phyloP scores from a whole-genome alignment of 2,329 filamentous ascomycete genomes.

The Leptodontidium sp. region DNA sequence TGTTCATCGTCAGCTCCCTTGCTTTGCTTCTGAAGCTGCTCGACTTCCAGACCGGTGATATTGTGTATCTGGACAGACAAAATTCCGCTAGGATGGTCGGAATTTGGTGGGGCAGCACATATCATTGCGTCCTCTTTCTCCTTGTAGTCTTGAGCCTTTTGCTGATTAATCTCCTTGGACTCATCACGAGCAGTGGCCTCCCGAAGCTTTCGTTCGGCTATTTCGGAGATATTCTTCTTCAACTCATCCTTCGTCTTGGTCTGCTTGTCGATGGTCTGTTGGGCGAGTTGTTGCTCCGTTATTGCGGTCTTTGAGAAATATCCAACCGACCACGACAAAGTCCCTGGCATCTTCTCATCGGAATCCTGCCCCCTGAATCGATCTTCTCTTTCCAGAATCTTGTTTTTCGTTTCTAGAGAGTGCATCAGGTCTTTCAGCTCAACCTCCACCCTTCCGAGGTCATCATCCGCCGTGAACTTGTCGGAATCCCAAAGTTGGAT shows the following conservation, averaged over 20 bases:
- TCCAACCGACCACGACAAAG: slow-evolving; percentile 73
- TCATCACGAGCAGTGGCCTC: slow-evolving; percentile 66
- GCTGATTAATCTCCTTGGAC: slow-evolving; percentile 68
- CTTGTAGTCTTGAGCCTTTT: slow-evolving; percentile 72
- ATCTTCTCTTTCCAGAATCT: slow-evolving; percentile 69
- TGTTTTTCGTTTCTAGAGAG: slow-evolving; percentile 63
- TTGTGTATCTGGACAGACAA: slow-evolving; percentile 51
- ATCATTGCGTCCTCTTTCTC: slow-evolving; percentile 69
- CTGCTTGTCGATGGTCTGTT: slow-evolving; percentile 66
- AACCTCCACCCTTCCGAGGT: slow-evolving; percentile 76
- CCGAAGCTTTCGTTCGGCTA: slow-evolving; percentile 68
- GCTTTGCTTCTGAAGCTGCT: slow-evolving; percentile 38
- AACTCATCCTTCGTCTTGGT: slow-evolving; percentile 66
- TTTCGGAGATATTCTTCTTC: slow-evolving; percentile 61
- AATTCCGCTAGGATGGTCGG: slow-evolving; percentile 69
- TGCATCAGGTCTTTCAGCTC: slow-evolving; percentile 72
- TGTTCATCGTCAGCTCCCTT: slow-evolving; percentile 49
- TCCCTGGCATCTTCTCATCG: slow-evolving; percentile 73
- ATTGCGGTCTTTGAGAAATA: slow-evolving; percentile 75
- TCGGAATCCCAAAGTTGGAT: slow-evolving; percentile 82
- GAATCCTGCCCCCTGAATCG: slow-evolving; percentile 70
- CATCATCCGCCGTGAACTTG: slow-evolving; percentile 69
- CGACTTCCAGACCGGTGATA: slow-evolving; percentile 42
- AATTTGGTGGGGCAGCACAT: slow-evolving; percentile 70
- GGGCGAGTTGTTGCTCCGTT: slow-evolving; percentile 65